Percentiles rank a stretch among this genome's conserved stretches.
Conservation (phyloP, 495 filamentous ascomycete genomes). For the Hypoxylon cercidicola region DNA sequence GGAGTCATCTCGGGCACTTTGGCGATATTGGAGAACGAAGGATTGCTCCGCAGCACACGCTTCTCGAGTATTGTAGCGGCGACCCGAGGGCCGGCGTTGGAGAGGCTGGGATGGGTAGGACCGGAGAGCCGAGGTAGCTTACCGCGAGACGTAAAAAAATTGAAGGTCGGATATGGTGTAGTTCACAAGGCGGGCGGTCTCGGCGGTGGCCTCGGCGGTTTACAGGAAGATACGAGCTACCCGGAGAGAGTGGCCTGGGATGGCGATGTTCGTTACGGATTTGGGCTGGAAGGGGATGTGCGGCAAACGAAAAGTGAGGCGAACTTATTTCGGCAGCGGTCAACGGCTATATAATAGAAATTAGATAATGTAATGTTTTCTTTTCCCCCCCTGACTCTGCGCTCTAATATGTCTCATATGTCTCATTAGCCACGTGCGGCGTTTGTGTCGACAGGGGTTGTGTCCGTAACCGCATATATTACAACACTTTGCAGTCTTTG, state of each 20-base stretch:
- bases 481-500: conserved; percentile 34
- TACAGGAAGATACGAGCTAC: conserved; percentile 20
- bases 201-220: conserved; percentile 16
- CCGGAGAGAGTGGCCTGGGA: conserved; percentile 27
- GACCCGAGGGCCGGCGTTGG: conserved; percentile 49
- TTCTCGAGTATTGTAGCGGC: conserved; percentile 53
- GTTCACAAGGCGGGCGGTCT: conserved; percentile 25
- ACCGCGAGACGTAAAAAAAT: conserved; percentile 31
- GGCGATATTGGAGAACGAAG: conserved; percentile 48
- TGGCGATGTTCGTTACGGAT: conserved; percentile 43
- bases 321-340: conserved; percentile 40
- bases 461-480: conserved; percentile 10
- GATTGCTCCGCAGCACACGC: conserved; percentile 46
- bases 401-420: neutral
- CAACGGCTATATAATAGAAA: conserved; percentile 23
- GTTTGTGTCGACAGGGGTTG: neutral
- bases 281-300: conserved; percentile 51
- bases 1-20: conserved; percentile 40
- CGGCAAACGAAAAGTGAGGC: conserved; percentile 33
- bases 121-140: conserved; percentile 16
- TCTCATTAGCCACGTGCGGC: neutral
- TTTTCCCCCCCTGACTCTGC: too few relatives aligned
- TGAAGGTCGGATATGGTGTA: conserved; percentile 49
- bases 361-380: too few relatives aligned
- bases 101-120: conserved; percentile 43